Evolutionary conservation across 257 asterid genomes (phyloP).

Genomic region (Petunia secreta): DNA sequence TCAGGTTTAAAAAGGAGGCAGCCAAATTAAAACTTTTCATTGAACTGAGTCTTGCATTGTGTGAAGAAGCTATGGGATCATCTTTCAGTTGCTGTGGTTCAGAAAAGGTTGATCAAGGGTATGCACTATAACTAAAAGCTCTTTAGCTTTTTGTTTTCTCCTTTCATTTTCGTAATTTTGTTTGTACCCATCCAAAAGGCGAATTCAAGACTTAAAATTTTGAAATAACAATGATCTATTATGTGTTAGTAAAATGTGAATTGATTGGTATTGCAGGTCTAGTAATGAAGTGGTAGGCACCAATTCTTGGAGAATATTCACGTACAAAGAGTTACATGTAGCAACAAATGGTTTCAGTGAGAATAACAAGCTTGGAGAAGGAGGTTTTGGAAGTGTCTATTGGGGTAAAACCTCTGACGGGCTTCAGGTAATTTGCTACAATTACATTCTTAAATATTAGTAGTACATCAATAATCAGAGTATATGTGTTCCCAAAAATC

Average conservation of each 20-base stretch:
- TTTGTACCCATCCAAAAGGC: fast-evolving
- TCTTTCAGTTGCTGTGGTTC: conserved; percentile 61
- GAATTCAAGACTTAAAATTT: not conserved
- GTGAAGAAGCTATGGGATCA: conserved; percentile 59
- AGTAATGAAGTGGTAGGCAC: conserved; percentile 42
- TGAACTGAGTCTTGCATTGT: conserved; percentile 9
- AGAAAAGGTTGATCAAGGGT: conserved; percentile 76
- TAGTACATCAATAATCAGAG: too few relatives aligned
- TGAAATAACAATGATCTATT: fast-evolving
- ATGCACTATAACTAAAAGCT: conserved; percentile 18
- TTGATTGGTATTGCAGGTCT: conserved; percentile 39
- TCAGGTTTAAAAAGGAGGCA: conserved; percentile 24
- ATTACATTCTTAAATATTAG: too few relatives aligned
- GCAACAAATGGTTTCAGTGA: conserved; percentile 86
- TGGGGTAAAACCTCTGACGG: conserved; percentile 91
- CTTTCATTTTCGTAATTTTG: too few relatives aligned
- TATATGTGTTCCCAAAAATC: too few relatives aligned
- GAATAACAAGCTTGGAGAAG: conserved; percentile 81
- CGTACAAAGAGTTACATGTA: conserved; percentile 70
- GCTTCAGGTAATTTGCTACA: conserved; percentile 56
- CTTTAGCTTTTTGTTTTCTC: not conserved
- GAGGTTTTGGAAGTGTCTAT: conserved; percentile 88
- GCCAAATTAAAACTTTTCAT: not conserved
- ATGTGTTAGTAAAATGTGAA: not conserved
- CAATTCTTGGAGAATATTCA: conserved; percentile 69